Percentiles rank a stretch among this genome's conserved stretches.
Evolutionary conservation across 345 rosid genomes (phyloP).

Genomic region (Citrus sinensis): DNA sequence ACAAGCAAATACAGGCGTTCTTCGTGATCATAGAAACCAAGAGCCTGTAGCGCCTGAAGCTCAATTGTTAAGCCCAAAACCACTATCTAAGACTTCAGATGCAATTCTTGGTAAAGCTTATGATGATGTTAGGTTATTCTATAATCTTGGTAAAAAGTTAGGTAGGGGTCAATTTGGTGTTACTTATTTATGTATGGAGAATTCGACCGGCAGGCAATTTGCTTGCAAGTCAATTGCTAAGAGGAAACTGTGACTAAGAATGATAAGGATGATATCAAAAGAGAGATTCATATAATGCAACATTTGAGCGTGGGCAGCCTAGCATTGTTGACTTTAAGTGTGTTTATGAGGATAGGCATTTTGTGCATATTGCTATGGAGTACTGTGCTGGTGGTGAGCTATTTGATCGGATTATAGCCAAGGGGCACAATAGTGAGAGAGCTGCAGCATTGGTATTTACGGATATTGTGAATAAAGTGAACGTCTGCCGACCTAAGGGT

Average conservation of each 20-base stretch:
- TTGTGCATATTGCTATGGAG: conserved; percentile 87
- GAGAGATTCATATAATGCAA: conserved; percentile 94
- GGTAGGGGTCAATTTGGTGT: conserved; percentile 97
- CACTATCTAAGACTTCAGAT: conserved; percentile 27
- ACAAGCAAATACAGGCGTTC: conserved; percentile 13
- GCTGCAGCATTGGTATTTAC: conserved; percentile 75
- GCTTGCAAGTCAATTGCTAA: conserved; percentile 89
- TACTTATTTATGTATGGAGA: conserved; percentile 74
- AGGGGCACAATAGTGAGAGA: conserved; percentile 71
- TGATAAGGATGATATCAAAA: conserved; percentile 74
- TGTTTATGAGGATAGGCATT: conserved; percentile 76
- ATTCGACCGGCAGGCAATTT: conserved; percentile 51
- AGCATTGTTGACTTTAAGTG: conserved; percentile 85
- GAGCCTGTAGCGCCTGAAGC: background rate
- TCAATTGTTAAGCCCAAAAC: conserved; percentile 35
- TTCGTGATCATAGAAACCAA: too few relatives aligned
- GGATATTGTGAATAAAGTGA: conserved; percentile 70
- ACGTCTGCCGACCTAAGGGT: conserved; percentile 80
- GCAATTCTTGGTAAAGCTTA: conserved; percentile 70
- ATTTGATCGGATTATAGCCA: conserved; percentile 72
- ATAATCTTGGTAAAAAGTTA: conserved; percentile 64
- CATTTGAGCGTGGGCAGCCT: conserved; percentile 85
- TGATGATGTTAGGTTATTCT: conserved; percentile 63
- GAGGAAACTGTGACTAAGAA: conserved; percentile 56
- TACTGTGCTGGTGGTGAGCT: conserved; percentile 91